Conservation (phyloP, 2,329 filamentous ascomycete genomes). For the Arthrobotrys sinensis region DNA sequence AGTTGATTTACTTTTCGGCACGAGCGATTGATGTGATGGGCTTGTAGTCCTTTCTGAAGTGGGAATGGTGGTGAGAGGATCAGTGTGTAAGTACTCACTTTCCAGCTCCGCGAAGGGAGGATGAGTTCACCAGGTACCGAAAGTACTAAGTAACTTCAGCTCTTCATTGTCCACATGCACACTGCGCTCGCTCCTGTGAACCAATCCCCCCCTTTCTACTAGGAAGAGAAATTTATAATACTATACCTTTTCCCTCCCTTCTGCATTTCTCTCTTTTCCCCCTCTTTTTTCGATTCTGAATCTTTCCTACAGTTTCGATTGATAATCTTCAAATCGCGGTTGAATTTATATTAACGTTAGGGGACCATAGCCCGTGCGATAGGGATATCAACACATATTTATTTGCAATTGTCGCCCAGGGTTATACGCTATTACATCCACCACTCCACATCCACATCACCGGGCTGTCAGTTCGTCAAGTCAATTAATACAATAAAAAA, state of each 20-base stretch:
- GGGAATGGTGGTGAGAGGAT: conserved; percentile 1
- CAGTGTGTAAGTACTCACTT: background rate
- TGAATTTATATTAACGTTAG: conserved; percentile 14
- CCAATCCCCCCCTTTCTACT: background rate
- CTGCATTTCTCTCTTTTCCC: background rate
- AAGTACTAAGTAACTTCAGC: conserved; percentile 1
- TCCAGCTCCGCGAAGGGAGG: background rate
- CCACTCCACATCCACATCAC: too few species aligned
- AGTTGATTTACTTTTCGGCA: background rate
- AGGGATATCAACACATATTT: conserved; percentile 30
- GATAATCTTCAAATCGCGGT: background rate
- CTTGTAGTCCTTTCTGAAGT: background rate
- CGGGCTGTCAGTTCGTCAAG: background rate
- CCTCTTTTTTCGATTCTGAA: background rate
- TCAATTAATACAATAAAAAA: background rate
- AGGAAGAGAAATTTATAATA: conserved; percentile 45
- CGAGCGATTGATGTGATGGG: background rate
- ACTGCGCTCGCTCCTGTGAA: background rate
- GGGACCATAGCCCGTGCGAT: conserved; percentile 10
- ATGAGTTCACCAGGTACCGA: background rate
- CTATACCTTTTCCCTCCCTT: background rate
- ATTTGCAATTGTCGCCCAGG: conserved; percentile 57
- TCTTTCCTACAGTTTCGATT: background rate
- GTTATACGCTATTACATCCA: background rate
- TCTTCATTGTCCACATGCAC: conserved; percentile 1